Evolutionary conservation across 2,329 filamentous ascomycete species (phyloP).

Genomic region (Thelonectria discophora): DNA sequence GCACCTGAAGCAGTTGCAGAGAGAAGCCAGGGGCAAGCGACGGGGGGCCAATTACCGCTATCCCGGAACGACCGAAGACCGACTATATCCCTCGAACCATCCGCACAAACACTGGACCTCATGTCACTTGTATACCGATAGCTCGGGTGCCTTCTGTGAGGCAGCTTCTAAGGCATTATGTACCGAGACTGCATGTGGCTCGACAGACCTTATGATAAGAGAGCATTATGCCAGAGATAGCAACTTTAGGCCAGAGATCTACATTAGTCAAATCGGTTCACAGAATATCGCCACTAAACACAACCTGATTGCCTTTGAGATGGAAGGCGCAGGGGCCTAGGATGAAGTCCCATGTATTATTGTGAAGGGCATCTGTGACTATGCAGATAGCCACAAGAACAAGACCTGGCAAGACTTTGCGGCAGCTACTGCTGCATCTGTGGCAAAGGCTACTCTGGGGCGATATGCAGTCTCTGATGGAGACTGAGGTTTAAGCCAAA

Average conservation of each 20-base stretch:
- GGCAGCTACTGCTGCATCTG: constrained; percentile 16
- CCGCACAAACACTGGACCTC: constrained; percentile 5
- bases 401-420: constrained; percentile 20
- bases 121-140: background rate
- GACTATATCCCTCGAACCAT: background rate
- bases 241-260: constrained; percentile 36
- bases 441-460: constrained; percentile 7
- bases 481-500: constrained; percentile 2
- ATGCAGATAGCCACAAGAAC: constrained; percentile 21
- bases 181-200: background rate
- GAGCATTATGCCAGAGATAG: background rate
- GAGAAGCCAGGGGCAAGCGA: background rate
- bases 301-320: constrained; percentile 20
- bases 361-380: constrained; percentile 20
- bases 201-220: background rate
- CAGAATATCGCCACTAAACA: constrained; percentile 4
- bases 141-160: background rate
- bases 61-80: constrained; percentile 2
- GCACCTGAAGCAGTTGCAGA: constrained; percentile 1
- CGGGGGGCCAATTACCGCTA: constrained; percentile 23
- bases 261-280: constrained; percentile 44
- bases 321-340: constrained; percentile 22
- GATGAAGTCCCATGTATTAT: constrained; percentile 15
- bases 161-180: background rate
- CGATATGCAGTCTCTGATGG: background rate